phyloP scores from a whole-genome alignment of 2,329 filamentous ascomycete species.

The Neodidymelliopsis sp. region DNA sequence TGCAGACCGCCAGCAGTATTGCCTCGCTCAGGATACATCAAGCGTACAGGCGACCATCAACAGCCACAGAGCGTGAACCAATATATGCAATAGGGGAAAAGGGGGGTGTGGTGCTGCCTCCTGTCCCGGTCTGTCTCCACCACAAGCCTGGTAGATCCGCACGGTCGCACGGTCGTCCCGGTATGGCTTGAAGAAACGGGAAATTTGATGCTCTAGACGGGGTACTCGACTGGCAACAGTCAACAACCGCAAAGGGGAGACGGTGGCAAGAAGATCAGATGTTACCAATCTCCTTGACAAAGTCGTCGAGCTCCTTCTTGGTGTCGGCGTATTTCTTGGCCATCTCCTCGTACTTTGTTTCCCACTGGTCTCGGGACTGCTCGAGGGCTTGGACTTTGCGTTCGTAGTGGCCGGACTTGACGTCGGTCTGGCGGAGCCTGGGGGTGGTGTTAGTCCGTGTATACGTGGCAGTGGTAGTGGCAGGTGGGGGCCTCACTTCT shows the following conservation, averaged over 20 bases:
- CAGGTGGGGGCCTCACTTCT: conserved; percentile 77
- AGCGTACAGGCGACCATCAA: conserved; percentile 38
- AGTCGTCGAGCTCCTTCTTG: conserved; percentile 90
- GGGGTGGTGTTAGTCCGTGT: conserved; percentile 5
- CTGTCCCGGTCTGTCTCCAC: conserved; percentile 25
- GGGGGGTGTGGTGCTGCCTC: conserved; percentile 27
- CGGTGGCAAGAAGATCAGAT: conserved; percentile 66
- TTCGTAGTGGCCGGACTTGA: conserved; percentile 99
- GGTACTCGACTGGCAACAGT: conserved; percentile 35
- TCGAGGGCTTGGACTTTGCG: conserved; percentile 98
- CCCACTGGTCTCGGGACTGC: conserved; percentile 90
- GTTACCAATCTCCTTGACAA: conserved; percentile 90
- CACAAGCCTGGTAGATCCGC: conserved; percentile 20
- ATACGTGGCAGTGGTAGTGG: background rate
- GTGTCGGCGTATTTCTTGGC: conserved; percentile 82
- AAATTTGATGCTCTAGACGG: conserved; percentile 26
- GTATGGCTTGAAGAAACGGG: conserved; percentile 18
- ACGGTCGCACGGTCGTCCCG: conserved; percentile 28
- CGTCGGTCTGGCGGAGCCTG: conserved; percentile 97
- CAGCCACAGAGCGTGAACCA: conserved; percentile 33
- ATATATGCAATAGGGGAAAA: conserved; percentile 37
- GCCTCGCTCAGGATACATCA: conserved; percentile 42
- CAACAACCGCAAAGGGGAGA: conserved; percentile 43
- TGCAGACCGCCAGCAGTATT: conserved; percentile 30
- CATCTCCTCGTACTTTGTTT: conserved; percentile 98